Conservation (phyloP, 1,284 basidiomycete genomes). For the Moesziomyces parantarcticus region DNA sequence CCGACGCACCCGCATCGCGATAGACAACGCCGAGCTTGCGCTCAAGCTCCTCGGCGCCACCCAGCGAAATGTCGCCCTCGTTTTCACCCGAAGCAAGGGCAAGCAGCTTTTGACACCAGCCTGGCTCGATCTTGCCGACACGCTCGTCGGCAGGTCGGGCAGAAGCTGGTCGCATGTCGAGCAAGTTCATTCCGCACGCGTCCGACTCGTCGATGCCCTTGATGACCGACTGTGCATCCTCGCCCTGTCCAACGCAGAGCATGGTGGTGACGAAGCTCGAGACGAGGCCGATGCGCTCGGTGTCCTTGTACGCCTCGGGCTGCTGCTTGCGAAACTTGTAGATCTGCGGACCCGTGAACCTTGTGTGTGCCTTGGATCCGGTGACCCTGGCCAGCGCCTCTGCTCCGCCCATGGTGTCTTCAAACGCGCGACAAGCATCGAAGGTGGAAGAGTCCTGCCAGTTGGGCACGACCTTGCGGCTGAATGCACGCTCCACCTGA, state of each 20-base stretch:
- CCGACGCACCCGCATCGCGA: conserved; percentile 77
- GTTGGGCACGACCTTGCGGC: conserved; percentile 79
- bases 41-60: conserved; percentile 74
- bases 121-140: conserved; percentile 31
- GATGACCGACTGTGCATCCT: conserved; percentile 68
- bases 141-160: conserved; percentile 75
- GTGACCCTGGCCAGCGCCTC: conserved; percentile 79
- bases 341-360: conserved; percentile 89
- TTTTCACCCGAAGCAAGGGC: conserved; percentile 69
- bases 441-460: conserved; percentile 93
- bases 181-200: conserved; percentile 89
- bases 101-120: conserved; percentile 56
- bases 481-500: conserved; percentile 75
- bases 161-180: conserved; percentile 72
- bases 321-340: conserved; percentile 74
- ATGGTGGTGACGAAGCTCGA: conserved; percentile 85
- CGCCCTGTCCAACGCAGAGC: conserved; percentile 71
- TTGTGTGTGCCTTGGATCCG: conserved; percentile 85
- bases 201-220: conserved; percentile 77
- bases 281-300: conserved; percentile 80
- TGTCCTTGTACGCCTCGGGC: conserved; percentile 76
- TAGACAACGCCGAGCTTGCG: conserved; percentile 80
- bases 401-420: conserved; percentile 73
- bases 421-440: conserved; percentile 78
- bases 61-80: conserved; percentile 31